A percentile compares a stretch with the other conserved stretches of the same genome.
Conservation (phyloP, 1,139 yeast species). For the Zygotorulaspora mrakii region DNA sequence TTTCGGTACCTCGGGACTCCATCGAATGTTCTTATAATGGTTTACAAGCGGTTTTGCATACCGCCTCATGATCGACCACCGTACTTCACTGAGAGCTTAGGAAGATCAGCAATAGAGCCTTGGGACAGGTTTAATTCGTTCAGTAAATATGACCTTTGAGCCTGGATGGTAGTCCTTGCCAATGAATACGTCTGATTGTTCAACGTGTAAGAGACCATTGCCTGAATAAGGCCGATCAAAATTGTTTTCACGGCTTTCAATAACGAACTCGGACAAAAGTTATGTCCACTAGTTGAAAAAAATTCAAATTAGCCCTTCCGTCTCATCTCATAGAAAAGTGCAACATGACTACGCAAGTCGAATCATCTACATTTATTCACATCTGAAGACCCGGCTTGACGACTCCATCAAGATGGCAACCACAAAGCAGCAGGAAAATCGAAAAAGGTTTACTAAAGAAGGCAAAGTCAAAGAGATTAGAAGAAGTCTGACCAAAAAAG, state of each 20-base stretch:
- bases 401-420: slow-evolving; percentile 20
- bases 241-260: not conserved
- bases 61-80: slow-evolving; percentile 12
- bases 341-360: too few species aligned
- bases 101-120: not conserved
- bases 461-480: slow-evolving; percentile 54
- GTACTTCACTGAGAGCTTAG: slow-evolving; percentile 1
- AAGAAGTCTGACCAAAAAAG: slow-evolving; percentile 71
- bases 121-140: too few species aligned
- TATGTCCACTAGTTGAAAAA: slow-evolving; percentile 2
- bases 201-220: not conserved
- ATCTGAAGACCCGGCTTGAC: too few species aligned
- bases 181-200: slow-evolving; percentile 3
- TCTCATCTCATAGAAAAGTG: not conserved
- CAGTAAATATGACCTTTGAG: too few species aligned
- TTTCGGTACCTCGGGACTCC: slow-evolving; percentile 14
- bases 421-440: slow-evolving; percentile 22
- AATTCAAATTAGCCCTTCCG: not conserved
- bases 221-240: slow-evolving; percentile 3
- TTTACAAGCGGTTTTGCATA: slow-evolving; percentile 15
- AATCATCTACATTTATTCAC: too few species aligned
- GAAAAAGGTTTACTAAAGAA: slow-evolving; percentile 36
- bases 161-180: too few species aligned
- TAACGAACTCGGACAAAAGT: slow-evolving; percentile 1
- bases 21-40: slow-evolving; percentile 12